These are phyloP conservation scores for Suhomyces taliae DNA, from an alignment of 1,139 yeast genomes.

Conservation along the genomic window DNA sequence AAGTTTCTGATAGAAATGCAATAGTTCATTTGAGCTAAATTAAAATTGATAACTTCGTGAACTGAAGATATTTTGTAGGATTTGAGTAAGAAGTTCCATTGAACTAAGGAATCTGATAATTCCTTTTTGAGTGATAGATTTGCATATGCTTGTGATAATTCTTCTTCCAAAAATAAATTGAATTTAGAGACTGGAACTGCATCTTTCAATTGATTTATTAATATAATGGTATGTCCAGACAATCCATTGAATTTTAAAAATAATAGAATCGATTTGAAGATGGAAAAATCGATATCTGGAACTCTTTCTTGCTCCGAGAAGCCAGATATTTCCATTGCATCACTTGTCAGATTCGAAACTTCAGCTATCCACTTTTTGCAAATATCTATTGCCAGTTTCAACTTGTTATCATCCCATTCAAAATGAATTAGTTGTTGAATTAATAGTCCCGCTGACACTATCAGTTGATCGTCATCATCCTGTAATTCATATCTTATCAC, in stretches of 20 bases:
- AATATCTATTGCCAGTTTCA: constrained; percentile 13
- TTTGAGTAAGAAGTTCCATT: constrained; percentile 19
- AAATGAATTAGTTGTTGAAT: constrained; percentile 21
- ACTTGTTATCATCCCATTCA: constrained; percentile 21
- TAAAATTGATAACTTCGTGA: constrained; percentile 16
- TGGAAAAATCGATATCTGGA: constrained; percentile 26
- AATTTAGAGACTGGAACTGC: constrained; percentile 1
- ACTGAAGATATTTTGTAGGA: constrained; percentile 9
- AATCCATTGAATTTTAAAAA: constrained; percentile 40
- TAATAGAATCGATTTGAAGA: constrained; percentile 29
- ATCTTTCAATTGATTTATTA: constrained; percentile 16
- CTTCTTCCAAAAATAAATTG: constrained; percentile 14
- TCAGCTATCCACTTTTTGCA: constrained; percentile 13
- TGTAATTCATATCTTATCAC: neutral
- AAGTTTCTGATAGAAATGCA: constrained; percentile 17
- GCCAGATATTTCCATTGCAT: neutral
- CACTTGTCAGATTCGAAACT: neutral
- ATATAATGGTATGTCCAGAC: constrained; percentile 24
- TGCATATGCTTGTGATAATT: constrained; percentile 16
- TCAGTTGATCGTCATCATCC: constrained; percentile 2
- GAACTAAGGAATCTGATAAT: constrained; percentile 15
- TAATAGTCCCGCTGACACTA: constrained; percentile 21
- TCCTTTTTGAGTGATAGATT: constrained; percentile 14
- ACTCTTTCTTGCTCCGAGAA: neutral
- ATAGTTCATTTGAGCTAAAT: constrained; percentile 33